Evolutionary conservation across 2,329 filamentous ascomycete species (phyloP).

Genomic region (Colletotrichum coccodes): DNA sequence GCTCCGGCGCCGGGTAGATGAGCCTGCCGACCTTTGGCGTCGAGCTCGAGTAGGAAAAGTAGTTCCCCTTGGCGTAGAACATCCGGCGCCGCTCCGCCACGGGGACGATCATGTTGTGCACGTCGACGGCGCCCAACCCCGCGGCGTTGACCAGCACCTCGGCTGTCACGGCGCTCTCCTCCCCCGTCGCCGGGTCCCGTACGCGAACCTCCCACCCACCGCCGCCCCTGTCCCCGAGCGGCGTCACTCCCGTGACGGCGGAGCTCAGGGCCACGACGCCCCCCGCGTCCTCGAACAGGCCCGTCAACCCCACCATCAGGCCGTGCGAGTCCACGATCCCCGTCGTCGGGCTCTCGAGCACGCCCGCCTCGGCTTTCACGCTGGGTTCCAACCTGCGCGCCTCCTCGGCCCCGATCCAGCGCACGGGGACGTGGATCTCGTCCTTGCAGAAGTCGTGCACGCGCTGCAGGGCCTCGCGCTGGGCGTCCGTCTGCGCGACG

Average conservation of each 20-base stretch:
- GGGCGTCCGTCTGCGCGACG: constrained; percentile 81
- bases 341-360: constrained; percentile 86
- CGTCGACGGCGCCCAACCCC: constrained; percentile 78
- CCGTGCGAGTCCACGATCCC: constrained; percentile 91
- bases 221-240: constrained; percentile 57
- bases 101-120: constrained; percentile 86
- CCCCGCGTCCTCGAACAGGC: constrained; percentile 79
- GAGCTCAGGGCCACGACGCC: constrained; percentile 79
- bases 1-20: constrained; percentile 87
- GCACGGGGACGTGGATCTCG: constrained; percentile 70
- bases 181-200: constrained; percentile 55
- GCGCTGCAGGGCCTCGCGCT: constrained; percentile 70
- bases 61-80: constrained; percentile 93
- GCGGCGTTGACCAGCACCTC: constrained; percentile 87
- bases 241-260: constrained; percentile 68
- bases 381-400: constrained; percentile 75
- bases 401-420: constrained; percentile 74
- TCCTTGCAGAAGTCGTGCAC: constrained; percentile 57
- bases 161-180: constrained; percentile 71
- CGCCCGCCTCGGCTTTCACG: constrained; percentile 76
- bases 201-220: constrained; percentile 77
- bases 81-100: constrained; percentile 64
- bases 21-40: constrained; percentile 74
- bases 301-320: constrained; percentile 84
- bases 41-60: constrained; percentile 83